A percentile compares a stretch with the other conserved stretches of the same genome.
Evolutionary conservation across 805 yeast genomes (phyloP).

Genomic region (Nakazawaea laoshanensis): DNA sequence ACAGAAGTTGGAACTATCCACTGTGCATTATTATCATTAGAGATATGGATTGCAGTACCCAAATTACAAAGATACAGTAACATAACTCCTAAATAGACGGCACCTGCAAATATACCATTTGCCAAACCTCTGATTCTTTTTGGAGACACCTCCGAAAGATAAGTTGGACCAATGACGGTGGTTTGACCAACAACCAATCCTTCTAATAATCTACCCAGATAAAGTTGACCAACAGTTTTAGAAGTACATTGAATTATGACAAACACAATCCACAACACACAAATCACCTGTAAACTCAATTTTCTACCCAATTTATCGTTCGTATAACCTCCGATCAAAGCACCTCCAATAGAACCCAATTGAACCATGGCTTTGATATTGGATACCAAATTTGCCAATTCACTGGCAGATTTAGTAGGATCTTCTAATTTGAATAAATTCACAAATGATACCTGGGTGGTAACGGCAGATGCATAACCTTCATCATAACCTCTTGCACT

Average conservation of each 20-base stretch:
- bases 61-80: conserved; percentile 40
- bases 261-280: conserved; percentile 35
- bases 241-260: conserved; percentile 42
- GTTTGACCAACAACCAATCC: conserved; percentile 53
- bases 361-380: conserved; percentile 54
- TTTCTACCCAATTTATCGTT: conserved; percentile 46
- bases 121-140: conserved; percentile 42
- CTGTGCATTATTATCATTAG: conserved; percentile 26
- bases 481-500: conserved; percentile 53
- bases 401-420: conserved; percentile 21
- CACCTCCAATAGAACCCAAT: conserved; percentile 42
- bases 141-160: conserved; percentile 46
- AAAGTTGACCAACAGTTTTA: conserved; percentile 36
- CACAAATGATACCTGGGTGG: conserved; percentile 34
- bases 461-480: conserved; percentile 39
- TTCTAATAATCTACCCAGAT: conserved; percentile 47
- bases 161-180: conserved; percentile 47
- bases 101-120: conserved; percentile 46
- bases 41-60: conserved; percentile 40
- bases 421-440: conserved; percentile 35
- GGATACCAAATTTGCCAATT: conserved; percentile 38
- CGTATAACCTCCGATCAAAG: conserved; percentile 36
- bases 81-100: conserved; percentile 48
- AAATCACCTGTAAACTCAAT: conserved; percentile 34
- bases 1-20: conserved; percentile 47